Evolutionary conservation across 768 basidiomycete species (phyloP).

Genomic region (Paxillus involutus): DNA sequence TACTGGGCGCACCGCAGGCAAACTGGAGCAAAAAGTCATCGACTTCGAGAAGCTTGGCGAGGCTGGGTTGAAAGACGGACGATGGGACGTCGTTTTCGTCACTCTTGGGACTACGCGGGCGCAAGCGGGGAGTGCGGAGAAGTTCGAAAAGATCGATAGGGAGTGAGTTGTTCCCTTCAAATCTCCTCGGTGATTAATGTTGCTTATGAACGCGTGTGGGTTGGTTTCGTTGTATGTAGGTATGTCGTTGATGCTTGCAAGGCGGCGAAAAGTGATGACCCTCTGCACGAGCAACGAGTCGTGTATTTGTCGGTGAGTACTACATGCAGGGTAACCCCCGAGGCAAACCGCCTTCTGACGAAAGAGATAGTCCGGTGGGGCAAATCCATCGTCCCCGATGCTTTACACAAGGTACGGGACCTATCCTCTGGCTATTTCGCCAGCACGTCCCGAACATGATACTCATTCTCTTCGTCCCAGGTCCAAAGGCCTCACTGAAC

Average conservation of each 20-base stretch:
- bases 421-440: neutral
- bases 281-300: constrained; percentile 51
- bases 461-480: constrained; percentile 30
- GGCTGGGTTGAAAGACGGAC: constrained; percentile 49
- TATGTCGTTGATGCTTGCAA: constrained; percentile 76
- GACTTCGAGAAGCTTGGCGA: constrained; percentile 67
- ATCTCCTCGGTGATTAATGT: too few relatives aligned
- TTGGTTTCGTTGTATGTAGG: constrained; percentile 30
- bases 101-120: constrained; percentile 69
- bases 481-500: constrained; percentile 77
- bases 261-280: constrained; percentile 54
- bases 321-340: too few relatives aligned
- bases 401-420: constrained; percentile 48
- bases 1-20: constrained; percentile 35
- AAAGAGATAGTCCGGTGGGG: constrained; percentile 41
- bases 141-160: constrained; percentile 77
- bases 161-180: constrained; percentile 43
- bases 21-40: constrained; percentile 65
- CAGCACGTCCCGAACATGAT: too few relatives aligned
- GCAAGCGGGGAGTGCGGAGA: constrained; percentile 58
- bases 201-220: neutral
- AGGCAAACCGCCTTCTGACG: neutral
- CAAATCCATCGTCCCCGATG: constrained; percentile 48
- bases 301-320: constrained; percentile 67
- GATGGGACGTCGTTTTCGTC: constrained; percentile 78